phyloP scores from a whole-genome alignment of 192 early-diverging fungal species.

The Obelidium mucronatum region DNA sequence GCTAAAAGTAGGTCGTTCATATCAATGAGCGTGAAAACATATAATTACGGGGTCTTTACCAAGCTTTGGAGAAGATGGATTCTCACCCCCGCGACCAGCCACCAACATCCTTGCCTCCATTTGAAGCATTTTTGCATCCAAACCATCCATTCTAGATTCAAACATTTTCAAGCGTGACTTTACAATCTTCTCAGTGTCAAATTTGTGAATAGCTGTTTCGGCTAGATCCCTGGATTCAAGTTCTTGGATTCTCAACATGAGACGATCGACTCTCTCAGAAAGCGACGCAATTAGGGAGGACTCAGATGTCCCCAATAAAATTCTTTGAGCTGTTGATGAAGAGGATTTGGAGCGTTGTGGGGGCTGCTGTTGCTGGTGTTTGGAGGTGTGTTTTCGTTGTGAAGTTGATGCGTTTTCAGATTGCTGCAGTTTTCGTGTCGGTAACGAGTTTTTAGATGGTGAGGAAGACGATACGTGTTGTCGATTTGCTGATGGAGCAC shows the following conservation, averaged over 20 bases:
- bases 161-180: neutral
- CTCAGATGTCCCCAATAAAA: too few species aligned
- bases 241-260: neutral
- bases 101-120: neutral
- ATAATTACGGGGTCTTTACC: too few species aligned
- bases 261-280: neutral
- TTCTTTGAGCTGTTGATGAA: neutral
- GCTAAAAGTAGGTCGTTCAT: too few species aligned
- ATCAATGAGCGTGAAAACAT: too few species aligned
- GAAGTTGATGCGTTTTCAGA: neutral
- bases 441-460: too few species aligned
- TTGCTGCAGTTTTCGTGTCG: neutral
- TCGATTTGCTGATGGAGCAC: too few species aligned
- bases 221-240: neutral
- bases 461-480: too few species aligned
- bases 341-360: neutral
- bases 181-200: neutral
- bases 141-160: constrained; percentile 14
- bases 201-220: neutral
- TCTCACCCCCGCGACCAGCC: neutral
- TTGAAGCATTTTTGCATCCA: constrained; percentile 17
- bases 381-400: neutral
- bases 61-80: too few species aligned
- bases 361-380: neutral
- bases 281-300: constrained; percentile 7